These are phyloP conservation scores for Thelephora ganbajun DNA, from an alignment of 768 basidiomycete genomes.

Conservation along the genomic window DNA sequence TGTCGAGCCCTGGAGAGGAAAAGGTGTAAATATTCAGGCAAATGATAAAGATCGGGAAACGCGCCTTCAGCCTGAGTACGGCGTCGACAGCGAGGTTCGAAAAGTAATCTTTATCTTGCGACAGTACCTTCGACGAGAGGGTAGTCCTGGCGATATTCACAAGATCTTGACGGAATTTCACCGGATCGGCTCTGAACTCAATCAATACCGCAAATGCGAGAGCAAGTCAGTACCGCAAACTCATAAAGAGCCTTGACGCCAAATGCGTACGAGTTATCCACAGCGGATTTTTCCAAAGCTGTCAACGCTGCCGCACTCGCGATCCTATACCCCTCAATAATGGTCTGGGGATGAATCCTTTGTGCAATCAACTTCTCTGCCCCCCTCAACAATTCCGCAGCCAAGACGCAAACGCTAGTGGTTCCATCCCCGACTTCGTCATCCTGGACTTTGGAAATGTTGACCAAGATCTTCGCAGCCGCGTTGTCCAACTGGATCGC, in stretches of 20 bases:
- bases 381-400: conserved; percentile 83
- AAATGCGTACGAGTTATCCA: conserved; percentile 66
- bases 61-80: conserved; percentile 78
- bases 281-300: conserved; percentile 71
- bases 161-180: conserved; percentile 74
- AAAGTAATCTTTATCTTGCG: conserved; percentile 97
- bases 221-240: background rate
- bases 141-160: conserved; percentile 97
- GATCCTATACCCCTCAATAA: conserved; percentile 92
- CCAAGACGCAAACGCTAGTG: conserved; percentile 82
- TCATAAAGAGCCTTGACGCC: background rate
- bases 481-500: conserved; percentile 96
- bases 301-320: conserved; percentile 75
- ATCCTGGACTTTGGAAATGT: conserved; percentile 99
- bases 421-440: conserved; percentile 98
- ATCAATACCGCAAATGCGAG: background rate
- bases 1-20: conserved; percentile 63
- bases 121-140: conserved; percentile 87
- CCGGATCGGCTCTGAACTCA: conserved; percentile 44
- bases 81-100: conserved; percentile 96
- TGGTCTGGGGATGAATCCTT: conserved; percentile 96
- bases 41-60: conserved; percentile 1
- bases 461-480: conserved; percentile 97
- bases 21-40: background rate
- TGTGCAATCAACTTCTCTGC: conserved; percentile 87